Evolutionary conservation across 805 yeast genomes (phyloP), one percentile per base, ranked within the genome.

Genomic region (Yamadazyma sp.): DNA sequence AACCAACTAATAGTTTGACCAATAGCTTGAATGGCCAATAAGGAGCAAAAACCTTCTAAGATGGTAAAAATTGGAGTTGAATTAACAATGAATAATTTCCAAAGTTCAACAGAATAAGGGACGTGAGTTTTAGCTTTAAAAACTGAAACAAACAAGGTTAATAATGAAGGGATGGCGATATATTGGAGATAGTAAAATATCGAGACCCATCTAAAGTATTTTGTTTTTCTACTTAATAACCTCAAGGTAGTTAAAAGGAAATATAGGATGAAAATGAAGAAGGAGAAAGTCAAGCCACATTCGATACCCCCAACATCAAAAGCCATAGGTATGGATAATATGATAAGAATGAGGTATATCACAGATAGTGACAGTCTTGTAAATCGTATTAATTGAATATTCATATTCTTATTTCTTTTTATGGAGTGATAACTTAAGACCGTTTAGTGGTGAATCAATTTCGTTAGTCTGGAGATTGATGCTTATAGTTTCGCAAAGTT

Each of bases 241-340:
- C 94, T 70, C 20, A 87, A 50, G 1, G 94, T 79, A 7, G 96
- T 86, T 36, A 86, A 63, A 5, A 75, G 55, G 42, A 86, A 80
- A 58, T 88, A 89, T 35, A 83, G 60, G 27, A 47, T 32, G 38
- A 60, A 56, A 27, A 75, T 65, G 36, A 86, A 75, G 31, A 91
- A 70, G 5, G 95, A 80, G 56, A 80, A 93, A 13, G 94, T 78
- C 40, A 93, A 65, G 1, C 98, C 98, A 60, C 98, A 91, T 37
- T 78, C 72, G 13, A 81, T 73, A 1, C 98, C 97, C 7, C 98
- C 98, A 24, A 87, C 82, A 52, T 91, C 96, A 60, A 93, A 93
- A 16, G 97, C 84, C 42, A 93, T 72, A 4, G 98, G 98, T 5
- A 93, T 83, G 2, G 96, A 83, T 20, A 89, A 67, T 19, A 88